These are phyloP conservation scores for Lactarius tabidus DNA, from an alignment of 768 basidiomycete species.

Conservation along the genomic window DNA sequence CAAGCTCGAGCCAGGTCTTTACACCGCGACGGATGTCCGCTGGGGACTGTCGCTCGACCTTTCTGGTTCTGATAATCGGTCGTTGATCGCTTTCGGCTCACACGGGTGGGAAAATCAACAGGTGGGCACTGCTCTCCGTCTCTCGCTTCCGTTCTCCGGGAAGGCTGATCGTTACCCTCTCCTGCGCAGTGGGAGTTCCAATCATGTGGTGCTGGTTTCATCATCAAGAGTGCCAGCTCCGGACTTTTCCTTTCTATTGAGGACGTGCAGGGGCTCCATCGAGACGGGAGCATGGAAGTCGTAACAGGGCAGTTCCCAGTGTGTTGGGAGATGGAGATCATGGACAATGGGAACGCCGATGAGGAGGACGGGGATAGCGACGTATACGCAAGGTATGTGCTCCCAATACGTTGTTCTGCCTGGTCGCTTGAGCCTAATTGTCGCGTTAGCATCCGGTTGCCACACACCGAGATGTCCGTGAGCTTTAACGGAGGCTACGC, in stretches of 20 bases:
- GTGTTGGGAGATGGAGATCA: conserved; percentile 26
- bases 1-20: conserved; percentile 22
- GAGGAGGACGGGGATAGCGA: conserved; percentile 19
- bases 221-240: conserved; percentile 16
- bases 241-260: conserved; percentile 13
- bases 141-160: not conserved
- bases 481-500: conserved; percentile 16
- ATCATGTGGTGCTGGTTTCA: conserved; percentile 16
- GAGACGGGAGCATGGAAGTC: conserved; percentile 1
- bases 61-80: conserved; percentile 20
- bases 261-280: conserved; percentile 12
- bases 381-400: conserved; percentile 20
- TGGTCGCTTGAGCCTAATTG: not conserved
- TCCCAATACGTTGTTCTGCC: not conserved
- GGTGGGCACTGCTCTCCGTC: not conserved
- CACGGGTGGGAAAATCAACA: conserved; percentile 27
- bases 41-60: conserved; percentile 26
- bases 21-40: conserved; percentile 22
- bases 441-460: conserved; percentile 22
- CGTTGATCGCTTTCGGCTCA: conserved; percentile 21
- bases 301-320: conserved; percentile 22
- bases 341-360: conserved; percentile 16
- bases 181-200: conserved; percentile 19
- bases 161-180: not conserved
- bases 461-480: conserved; percentile 20